Evolutionary conservation across 805 yeast genomes (phyloP).

Genomic region (Candida mattraensis): DNA sequence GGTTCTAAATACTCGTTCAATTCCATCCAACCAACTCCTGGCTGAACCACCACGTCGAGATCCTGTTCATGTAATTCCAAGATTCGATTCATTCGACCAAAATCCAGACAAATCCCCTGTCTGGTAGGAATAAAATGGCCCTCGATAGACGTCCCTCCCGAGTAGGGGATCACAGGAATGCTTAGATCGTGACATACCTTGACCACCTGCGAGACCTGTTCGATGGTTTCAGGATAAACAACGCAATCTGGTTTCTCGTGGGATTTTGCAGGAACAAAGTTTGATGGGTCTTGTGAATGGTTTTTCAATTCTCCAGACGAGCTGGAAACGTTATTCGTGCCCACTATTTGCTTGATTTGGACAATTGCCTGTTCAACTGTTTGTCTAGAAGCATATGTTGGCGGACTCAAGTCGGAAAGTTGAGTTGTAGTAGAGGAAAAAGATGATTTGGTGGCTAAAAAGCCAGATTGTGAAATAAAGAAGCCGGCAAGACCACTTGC

Average conservation of each 20-base stretch:
- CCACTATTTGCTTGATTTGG: constrained; percentile 53
- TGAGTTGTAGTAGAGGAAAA: constrained; percentile 22
- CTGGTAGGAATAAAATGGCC: constrained; percentile 76
- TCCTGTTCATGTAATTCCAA: constrained; percentile 59
- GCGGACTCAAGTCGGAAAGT: constrained; percentile 43
- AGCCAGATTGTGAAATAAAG: not conserved
- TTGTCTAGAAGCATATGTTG: constrained; percentile 51
- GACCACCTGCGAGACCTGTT: constrained; percentile 63
- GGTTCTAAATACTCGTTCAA: constrained; percentile 53
- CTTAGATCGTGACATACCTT: constrained; percentile 59
- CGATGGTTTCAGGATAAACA: constrained; percentile 61
- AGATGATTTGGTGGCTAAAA: not conserved
- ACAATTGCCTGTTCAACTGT: constrained; percentile 52
- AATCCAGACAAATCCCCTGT: constrained; percentile 58
- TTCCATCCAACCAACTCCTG: constrained; percentile 78
- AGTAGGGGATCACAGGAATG: constrained; percentile 70
- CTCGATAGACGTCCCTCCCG: constrained; percentile 78
- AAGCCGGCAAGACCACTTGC: constrained; percentile 5
- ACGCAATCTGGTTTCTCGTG: constrained; percentile 42
- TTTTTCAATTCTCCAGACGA: constrained; percentile 34
- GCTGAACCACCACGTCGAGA: constrained; percentile 73
- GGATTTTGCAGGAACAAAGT: constrained; percentile 30
- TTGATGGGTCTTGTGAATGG: constrained; percentile 35
- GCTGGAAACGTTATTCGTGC: constrained; percentile 47
- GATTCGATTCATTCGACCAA: constrained; percentile 61